Conservation (phyloP, 169 alveolate species). For the Plasmodium knowlesi region DNA sequence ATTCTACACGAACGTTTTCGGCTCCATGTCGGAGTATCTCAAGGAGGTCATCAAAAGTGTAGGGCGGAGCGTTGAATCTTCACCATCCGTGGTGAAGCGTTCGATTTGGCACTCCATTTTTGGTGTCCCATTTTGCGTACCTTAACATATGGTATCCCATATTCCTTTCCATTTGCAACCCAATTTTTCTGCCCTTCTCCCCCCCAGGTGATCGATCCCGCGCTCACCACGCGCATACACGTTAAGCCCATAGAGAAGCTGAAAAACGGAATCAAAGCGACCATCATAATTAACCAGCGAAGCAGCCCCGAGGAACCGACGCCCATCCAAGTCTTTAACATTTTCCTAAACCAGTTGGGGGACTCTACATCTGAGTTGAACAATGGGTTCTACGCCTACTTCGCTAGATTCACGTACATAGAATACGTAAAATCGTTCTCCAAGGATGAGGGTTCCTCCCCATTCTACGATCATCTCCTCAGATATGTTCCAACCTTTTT, state of each 20-base stretch:
- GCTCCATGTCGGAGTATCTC: constrained; percentile 66
- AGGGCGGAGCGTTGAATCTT: background rate
- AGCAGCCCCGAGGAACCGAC: constrained; percentile 58
- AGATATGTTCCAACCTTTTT: constrained; percentile 39
- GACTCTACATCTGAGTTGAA: constrained; percentile 53
- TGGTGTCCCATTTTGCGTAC: background rate
- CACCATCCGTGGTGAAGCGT: background rate
- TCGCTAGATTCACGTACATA: constrained; percentile 60
- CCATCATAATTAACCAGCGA: constrained; percentile 29
- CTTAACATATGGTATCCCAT: too few relatives aligned
- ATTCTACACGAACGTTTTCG: constrained; percentile 64
- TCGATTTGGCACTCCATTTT: background rate
- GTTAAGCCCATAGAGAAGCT: constrained; percentile 46
- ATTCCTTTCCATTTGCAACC: background rate
- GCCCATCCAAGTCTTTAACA: constrained; percentile 52
- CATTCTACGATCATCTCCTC: constrained; percentile 16
- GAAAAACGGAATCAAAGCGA: constrained; percentile 60
- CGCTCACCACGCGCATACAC: constrained; percentile 26
- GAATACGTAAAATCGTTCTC: constrained; percentile 57
- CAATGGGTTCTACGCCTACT: constrained; percentile 53
- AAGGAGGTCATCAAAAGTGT: constrained; percentile 39
- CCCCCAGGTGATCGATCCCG: constrained; percentile 40
- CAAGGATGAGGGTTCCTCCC: constrained; percentile 11
- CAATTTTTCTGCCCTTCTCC: background rate
- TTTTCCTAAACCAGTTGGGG: constrained; percentile 49